Percentiles rank a stretch among this genome's conserved stretches.
phyloP scores from a whole-genome alignment of 2,329 filamentous ascomycete genomes.

The Dactylellina parvicollis region DNA sequence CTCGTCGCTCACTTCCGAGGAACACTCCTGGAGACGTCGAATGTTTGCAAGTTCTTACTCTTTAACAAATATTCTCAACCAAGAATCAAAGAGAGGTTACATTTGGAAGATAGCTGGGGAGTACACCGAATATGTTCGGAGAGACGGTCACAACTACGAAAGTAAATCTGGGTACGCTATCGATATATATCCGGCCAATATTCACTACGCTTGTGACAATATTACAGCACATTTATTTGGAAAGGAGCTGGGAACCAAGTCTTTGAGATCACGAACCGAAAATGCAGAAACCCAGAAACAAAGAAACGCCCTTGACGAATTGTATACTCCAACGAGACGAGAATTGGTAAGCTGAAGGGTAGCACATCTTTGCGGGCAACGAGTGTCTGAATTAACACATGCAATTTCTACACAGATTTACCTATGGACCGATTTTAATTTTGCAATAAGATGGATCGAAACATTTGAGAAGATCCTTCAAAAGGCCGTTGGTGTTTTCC shows the following conservation, averaged over 20 bases:
- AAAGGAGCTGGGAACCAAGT: constrained; percentile 28
- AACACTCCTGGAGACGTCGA: constrained; percentile 54
- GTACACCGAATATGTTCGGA: constrained; percentile 35
- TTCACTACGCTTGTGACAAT: constrained; percentile 54
- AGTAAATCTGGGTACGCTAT: constrained; percentile 19
- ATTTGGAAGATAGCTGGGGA: constrained; percentile 44
- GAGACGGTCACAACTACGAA: constrained; percentile 20
- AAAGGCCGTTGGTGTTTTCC: constrained; percentile 11
- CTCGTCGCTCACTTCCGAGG: constrained; percentile 42
- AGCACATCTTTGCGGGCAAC: too few relatives aligned
- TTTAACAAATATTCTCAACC: constrained; percentile 42
- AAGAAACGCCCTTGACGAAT: constrained; percentile 34
- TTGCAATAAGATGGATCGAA: constrained; percentile 22
- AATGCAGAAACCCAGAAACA: constrained; percentile 10
- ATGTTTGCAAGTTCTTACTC: constrained; percentile 52
- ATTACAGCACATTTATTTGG: constrained; percentile 54
- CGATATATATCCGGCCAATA: constrained; percentile 52
- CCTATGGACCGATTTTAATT: constrained; percentile 45
- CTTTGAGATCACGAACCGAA: constrained; percentile 9
- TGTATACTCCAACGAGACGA: constrained; percentile 34
- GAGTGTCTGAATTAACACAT: too few relatives aligned
- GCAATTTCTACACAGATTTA: constrained; percentile 14
- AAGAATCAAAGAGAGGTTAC: constrained; percentile 46
- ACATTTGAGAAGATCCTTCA: constrained; percentile 6
- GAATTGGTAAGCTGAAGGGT: constrained; percentile 35